Conservation (phyloP, 495 filamentous ascomycete genomes). For the Xylaria grammica region DNA sequence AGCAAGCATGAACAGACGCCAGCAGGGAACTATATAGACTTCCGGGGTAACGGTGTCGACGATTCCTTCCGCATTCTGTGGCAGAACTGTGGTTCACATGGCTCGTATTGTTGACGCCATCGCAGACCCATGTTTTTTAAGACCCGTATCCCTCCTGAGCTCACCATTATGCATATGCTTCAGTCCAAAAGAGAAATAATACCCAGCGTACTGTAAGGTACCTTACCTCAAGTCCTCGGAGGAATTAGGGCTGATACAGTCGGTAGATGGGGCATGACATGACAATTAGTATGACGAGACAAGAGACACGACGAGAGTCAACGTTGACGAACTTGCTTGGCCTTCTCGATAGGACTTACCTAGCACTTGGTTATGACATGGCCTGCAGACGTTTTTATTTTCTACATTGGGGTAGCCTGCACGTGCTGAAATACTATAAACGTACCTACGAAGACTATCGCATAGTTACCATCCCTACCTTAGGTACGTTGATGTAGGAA, state of each 20-base stretch:
- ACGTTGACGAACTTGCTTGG: too few relatives aligned
- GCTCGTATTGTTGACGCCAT: slow-evolving; percentile 22
- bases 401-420: slow-evolving; percentile 6
- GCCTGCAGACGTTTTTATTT: background rate
- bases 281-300: background rate
- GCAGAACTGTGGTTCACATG: background rate
- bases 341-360: too few relatives aligned
- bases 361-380: too few relatives aligned
- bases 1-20: background rate
- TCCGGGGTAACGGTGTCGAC: background rate
- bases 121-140: slow-evolving; percentile 10
- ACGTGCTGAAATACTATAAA: slow-evolving; percentile 13
- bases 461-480: background rate
- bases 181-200: slow-evolving; percentile 8
- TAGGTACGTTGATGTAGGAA: background rate
- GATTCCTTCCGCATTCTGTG: too few relatives aligned
- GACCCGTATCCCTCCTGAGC: slow-evolving; percentile 14
- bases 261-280: too few relatives aligned
- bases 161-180: slow-evolving; percentile 7
- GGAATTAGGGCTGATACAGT: too few relatives aligned
- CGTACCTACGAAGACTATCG: background rate
- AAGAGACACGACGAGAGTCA: too few relatives aligned
- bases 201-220: too few relatives aligned
- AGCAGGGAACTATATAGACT: background rate
- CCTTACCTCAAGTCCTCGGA: too few relatives aligned